Base-by-base conservation (phyloP, 2,329 filamentous ascomycete species). In the Emmonsiellopsis sp. region DNA sequence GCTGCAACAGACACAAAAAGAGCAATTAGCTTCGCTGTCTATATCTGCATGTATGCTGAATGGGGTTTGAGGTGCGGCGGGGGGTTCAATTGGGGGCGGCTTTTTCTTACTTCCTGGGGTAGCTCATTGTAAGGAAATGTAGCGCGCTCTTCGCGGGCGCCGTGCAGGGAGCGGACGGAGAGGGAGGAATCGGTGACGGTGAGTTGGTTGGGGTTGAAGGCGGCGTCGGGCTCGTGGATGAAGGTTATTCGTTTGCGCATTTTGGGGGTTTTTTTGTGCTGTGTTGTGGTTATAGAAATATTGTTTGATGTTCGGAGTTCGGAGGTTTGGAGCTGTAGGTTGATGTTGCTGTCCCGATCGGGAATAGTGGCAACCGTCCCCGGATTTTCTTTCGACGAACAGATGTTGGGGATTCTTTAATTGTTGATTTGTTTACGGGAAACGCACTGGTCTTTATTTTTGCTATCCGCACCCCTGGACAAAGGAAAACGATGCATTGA, bases 121-220 rank as follows among this genome's bases (percentile, higher is more conserved):
- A 96, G 78, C 73, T 95, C 89, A 48, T 84, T 76, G 16, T 90
- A 72, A 38, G 79, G 77, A 57, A 93, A 71, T 0, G 89, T 95
- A 60, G 92, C 70, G 55, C 86, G 82, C 66, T 93, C 87, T 70
- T 97, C 88, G 59, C 88, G 84, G 11, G 83, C 82, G 16, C 86
- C 86, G 50, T 80, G 69, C 42, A 93, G 67, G 2, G 77, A 79
- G 1, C 75, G 74, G 51, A 94, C 71, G 2, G 76, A 76, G 15
- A 87, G 69, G 8, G 70, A 67, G 46, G 76, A 72, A 43, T 75
- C 71, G 44, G 74, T 73, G 43, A 94, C 70, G 10, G 77, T 69
- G 50, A 95, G 71, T 45, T 80, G 74, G 1, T 79, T 72, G 0
- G 86, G 85, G 51, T 87, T 81, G 57, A 91, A 77, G 2, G 77